These are phyloP conservation scores for Tolypocladium guangdongense DNA, from an alignment of 2,329 filamentous ascomycete genomes.

Conservation along the genomic window DNA sequence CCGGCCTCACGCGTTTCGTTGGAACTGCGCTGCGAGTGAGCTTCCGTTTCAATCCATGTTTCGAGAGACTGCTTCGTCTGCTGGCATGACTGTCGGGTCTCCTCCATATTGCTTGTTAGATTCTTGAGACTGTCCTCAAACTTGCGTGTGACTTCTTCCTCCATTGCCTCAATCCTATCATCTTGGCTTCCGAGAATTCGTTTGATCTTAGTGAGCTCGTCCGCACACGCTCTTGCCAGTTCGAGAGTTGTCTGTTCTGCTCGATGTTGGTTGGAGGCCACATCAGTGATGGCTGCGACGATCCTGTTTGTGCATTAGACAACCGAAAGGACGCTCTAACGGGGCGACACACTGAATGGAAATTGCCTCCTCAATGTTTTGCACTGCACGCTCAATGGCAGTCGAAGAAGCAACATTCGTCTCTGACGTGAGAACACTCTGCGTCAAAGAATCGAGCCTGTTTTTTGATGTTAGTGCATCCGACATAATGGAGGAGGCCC, in stretches of 20 bases:
- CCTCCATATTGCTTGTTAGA: background rate
- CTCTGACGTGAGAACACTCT: background rate
- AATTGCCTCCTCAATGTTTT: background rate
- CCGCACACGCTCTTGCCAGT: background rate
- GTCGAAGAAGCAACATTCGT: background rate
- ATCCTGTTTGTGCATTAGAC: background rate
- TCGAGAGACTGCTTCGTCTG: slow-evolving; percentile 7
- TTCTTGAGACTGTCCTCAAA: background rate
- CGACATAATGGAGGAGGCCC: background rate
- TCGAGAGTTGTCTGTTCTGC: background rate
- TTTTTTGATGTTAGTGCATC: background rate
- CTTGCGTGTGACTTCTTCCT: background rate
- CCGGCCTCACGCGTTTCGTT: slow-evolving; percentile 4
- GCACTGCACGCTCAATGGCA: background rate
- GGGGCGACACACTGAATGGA: background rate
- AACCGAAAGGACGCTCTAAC: background rate
- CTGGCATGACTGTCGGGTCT: slow-evolving; percentile 6
- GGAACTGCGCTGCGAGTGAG: background rate
- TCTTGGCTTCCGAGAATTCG: background rate
- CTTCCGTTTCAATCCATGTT: slow-evolving; percentile 3
- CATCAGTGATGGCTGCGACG: background rate
- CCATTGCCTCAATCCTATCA: background rate
- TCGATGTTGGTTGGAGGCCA: background rate
- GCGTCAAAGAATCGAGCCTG: background rate
- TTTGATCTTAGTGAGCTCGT: background rate